Percentiles rank a stretch among this genome's conserved stretches.
Evolutionary conservation across 202 grass and related monocot genomes (phyloP).

Genomic region (Thinopyrum obtusiflorum): DNA sequence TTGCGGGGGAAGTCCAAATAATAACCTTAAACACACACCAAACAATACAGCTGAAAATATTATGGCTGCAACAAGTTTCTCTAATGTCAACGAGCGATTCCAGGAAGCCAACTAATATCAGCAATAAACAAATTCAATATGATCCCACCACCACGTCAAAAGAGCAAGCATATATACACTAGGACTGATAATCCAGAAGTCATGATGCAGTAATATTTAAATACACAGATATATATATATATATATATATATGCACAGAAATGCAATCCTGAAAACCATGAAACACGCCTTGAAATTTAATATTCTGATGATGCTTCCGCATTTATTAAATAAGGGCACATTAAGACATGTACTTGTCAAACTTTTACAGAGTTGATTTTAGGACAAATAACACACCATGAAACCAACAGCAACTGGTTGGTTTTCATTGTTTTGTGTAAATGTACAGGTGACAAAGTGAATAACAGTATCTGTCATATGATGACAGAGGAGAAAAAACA

Average conservation of each 20-base stretch:
- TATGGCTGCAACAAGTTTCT: constrained; percentile 16
- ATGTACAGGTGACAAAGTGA: neutral
- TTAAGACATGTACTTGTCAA: neutral
- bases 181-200: constrained; percentile 18
- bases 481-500: constrained; percentile 19
- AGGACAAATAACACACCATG: constrained; percentile 8
- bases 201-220: constrained; percentile 2
- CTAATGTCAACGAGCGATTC: neutral
- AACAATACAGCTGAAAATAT: constrained; percentile 23
- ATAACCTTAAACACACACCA: constrained; percentile 26
- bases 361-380: neutral
- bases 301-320: neutral
- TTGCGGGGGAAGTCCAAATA: constrained; percentile 16
- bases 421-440: neutral
- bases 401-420: constrained; percentile 1
- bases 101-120: neutral
- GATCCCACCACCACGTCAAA: constrained; percentile 6
- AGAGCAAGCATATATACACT: constrained; percentile 21
- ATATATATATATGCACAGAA: constrained; percentile 2
- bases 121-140: constrained; percentile 15
- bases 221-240: neutral
- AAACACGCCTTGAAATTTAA: neutral
- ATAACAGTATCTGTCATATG: constrained; percentile 15
- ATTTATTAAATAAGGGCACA: neutral
- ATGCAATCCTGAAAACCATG: neutral